A percentile compares a stretch with the other conserved stretches of the same genome.
Conservation (phyloP, 2,329 filamentous ascomycete species). For the Thielaviopsis ethacetica region DNA sequence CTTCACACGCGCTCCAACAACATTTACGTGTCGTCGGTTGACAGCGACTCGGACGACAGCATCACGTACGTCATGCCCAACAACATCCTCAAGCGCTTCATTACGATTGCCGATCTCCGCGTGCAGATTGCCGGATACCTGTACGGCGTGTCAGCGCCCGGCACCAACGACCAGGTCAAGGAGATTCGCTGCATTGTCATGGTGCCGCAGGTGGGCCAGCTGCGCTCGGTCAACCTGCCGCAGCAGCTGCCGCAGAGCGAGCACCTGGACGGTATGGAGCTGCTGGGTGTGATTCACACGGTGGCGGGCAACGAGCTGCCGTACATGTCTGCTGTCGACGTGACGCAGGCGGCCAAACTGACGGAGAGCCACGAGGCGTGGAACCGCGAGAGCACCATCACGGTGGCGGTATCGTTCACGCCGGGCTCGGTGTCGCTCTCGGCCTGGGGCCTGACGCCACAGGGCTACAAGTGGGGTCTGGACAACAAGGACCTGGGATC, state of each 20-base stretch:
- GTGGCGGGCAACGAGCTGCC: conserved; percentile 85
- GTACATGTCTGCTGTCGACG: conserved; percentile 91
- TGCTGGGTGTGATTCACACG: conserved; percentile 88
- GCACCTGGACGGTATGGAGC: conserved; percentile 71
- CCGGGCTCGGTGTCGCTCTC: conserved; percentile 89
- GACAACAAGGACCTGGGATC: conserved; percentile 88
- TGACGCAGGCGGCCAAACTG: conserved; percentile 81
- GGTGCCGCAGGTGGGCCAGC: conserved; percentile 89
- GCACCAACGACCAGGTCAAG: conserved; percentile 95
- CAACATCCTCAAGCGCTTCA: conserved; percentile 96
- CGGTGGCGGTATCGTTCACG: conserved; percentile 90
- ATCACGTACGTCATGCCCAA: conserved; percentile 98
- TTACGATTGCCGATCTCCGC: conserved; percentile 87
- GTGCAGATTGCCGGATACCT: conserved; percentile 94
- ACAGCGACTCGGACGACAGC: conserved; percentile 67
- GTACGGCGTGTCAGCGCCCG: conserved; percentile 79
- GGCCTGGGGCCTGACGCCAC: conserved; percentile 81
- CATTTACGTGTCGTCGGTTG: conserved; percentile 94
- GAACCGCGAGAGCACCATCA: conserved; percentile 80
- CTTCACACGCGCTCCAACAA: conserved; percentile 88
- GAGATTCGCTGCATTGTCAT: conserved; percentile 94
- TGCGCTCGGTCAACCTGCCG: conserved; percentile 80
- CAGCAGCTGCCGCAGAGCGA: conserved; percentile 85
- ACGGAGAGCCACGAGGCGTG: conserved; percentile 63
- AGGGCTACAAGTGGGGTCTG: conserved; percentile 91